Base-by-base conservation (phyloP, 208 protist species). In the Leishmania major region DNA sequence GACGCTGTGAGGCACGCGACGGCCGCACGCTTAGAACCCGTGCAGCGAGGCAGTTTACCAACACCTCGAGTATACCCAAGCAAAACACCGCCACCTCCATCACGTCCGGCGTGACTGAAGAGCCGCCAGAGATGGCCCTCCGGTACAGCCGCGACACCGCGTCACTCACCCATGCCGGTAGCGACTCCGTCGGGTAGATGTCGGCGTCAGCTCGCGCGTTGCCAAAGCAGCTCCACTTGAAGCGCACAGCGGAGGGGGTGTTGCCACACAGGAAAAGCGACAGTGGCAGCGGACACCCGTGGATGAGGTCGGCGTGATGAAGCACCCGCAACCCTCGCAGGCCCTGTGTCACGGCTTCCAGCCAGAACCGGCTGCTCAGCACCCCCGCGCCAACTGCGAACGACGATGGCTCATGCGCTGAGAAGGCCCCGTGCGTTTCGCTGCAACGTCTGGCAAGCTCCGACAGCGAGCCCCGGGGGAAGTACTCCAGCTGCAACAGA, bases 401-500 rank as follows among this genome's bases (percentile, higher is more conserved):
- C 1, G 53, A 22, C 11, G 55, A 22, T 15, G 19, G 25, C 22
- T 8, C 66, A 47, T 78, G 22, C 62, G 35, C 31, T 11, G 73
- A 51, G 45, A 49, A 71, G 45, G 53, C 10, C 80, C 19, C 22
- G 37, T 57, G 57, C 19, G 22, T 1, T 40, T 28, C 15, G 11
- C 51, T 28, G 49, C 51, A 45, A 11, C 35, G 62, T 25, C 31
- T 6, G 19, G 81, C 81, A 72, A 86, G 87, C 71, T 95, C 92
- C 81, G 83, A 86, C 49, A 93, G 80, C 43, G 83, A 89, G 0
- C 92, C 92, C 3, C 81, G 77, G 5, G 89, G 87, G 75, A 93
- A 95, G 85, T 93, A 95, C 86, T 95, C 92, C 25, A 85, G 83
- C 76, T 95, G 92, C 66, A 95, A 73, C n/a, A 93, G 77, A 69